These are phyloP conservation scores for Isatis lusitanica DNA, from an alignment of 441 rosid species.

Conservation along the genomic window DNA sequence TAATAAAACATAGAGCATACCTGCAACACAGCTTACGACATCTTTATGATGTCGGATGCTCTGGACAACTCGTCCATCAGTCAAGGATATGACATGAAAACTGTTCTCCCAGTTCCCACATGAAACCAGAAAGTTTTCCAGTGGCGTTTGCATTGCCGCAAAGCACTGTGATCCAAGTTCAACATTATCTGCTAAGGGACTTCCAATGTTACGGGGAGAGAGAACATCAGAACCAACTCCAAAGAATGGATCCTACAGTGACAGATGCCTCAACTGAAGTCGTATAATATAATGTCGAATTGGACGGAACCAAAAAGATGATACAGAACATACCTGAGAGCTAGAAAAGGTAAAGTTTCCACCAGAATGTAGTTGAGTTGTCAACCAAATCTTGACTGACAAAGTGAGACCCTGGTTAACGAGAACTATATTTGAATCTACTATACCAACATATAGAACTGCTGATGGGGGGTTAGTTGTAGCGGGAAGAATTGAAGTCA, in stretches of 20 bases:
- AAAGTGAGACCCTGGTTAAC: slow-evolving; percentile 91
- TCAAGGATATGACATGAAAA: slow-evolving; percentile 86
- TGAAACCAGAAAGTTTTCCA: slow-evolving; percentile 81
- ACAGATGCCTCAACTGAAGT: slow-evolving; percentile 21
- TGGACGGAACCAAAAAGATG: neutral
- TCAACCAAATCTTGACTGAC: slow-evolving; percentile 95
- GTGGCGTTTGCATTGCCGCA: slow-evolving; percentile 71
- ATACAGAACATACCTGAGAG: slow-evolving; percentile 63
- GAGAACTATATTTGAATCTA: slow-evolving; percentile 82
- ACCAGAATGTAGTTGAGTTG: slow-evolving; percentile 91
- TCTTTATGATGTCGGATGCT: slow-evolving; percentile 96
- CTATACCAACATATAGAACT: slow-evolving; percentile 64
- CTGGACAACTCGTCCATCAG: slow-evolving; percentile 95
- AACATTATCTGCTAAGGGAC: slow-evolving; percentile 79
- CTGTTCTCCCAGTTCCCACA: slow-evolving; percentile 99
- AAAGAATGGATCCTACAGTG: slow-evolving; percentile 87
- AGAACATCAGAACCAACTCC: slow-evolving; percentile 96
- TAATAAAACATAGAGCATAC: slow-evolving; percentile 40
- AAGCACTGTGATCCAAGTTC: slow-evolving; percentile 89
- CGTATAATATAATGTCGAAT: neutral
- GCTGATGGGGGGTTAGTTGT: slow-evolving; percentile 67
- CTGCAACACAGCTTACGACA: slow-evolving; percentile 99
- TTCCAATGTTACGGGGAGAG: slow-evolving; percentile 86
- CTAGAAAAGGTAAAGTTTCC: slow-evolving; percentile 96
- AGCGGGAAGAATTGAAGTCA: slow-evolving; percentile 72